Conservation (phyloP, 805 yeast genomes). For the Ogataea siamensis region DNA sequence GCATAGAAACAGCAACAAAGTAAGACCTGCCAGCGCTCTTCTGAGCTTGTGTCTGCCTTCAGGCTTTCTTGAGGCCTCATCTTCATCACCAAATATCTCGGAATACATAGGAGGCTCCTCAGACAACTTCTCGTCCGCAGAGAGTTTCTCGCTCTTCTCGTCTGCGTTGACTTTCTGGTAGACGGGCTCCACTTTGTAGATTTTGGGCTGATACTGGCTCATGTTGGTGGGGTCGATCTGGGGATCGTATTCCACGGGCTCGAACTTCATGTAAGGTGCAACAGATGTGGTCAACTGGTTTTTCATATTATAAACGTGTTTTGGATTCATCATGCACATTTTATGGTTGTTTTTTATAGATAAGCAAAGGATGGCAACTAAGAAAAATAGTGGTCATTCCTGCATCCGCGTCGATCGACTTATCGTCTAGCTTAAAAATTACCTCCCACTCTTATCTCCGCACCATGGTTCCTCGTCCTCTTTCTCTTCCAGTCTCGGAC, state of each 20-base stretch:
- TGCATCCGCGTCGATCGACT: not conserved
- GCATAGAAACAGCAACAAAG: not conserved
- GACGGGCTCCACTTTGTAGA: constrained; percentile 30
- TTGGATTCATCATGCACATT: constrained; percentile 27
- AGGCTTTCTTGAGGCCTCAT: not conserved
- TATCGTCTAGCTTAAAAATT: not conserved
- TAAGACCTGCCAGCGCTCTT: not conserved
- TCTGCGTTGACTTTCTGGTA: constrained; percentile 13
- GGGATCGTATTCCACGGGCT: constrained; percentile 32
- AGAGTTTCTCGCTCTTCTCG: not conserved
- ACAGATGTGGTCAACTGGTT: constrained; percentile 1
- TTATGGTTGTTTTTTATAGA: not conserved
- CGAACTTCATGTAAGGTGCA: constrained; percentile 13
- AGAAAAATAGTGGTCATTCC: not conserved
- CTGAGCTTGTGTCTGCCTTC: not conserved
- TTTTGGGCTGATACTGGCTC: constrained; percentile 33
- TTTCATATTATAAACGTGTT: constrained; percentile 15
- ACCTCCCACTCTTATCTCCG: constrained; percentile 4
- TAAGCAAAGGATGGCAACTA: constrained; percentile 1
- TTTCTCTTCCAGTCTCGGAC: not conserved
- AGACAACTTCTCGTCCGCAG: not conserved
- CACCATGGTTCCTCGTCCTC: constrained; percentile 13
- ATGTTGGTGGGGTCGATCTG: constrained; percentile 30
- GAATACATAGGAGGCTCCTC: not conserved
- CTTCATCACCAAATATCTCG: not conserved